A percentile compares a stretch with the other conserved stretches of the same genome.
Evolutionary conservation across 805 yeast genomes (phyloP).

Genomic region (Zygoascus tannicola): DNA sequence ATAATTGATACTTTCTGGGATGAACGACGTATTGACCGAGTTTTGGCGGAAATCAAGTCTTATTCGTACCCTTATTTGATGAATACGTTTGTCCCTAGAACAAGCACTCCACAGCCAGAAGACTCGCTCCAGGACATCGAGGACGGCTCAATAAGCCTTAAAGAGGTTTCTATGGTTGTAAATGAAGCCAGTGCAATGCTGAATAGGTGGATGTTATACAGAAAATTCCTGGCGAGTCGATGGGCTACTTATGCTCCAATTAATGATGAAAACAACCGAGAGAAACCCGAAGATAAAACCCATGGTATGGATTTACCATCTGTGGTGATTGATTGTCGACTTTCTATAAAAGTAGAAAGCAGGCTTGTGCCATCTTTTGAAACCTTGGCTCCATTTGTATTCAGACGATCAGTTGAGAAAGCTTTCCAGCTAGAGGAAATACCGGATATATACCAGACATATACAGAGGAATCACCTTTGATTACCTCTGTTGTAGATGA

Average conservation of each 20-base stretch:
- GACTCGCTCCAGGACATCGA: slow-evolving; percentile 16
- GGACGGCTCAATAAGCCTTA: slow-evolving; percentile 36
- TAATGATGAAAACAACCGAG: not conserved
- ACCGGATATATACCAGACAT: slow-evolving; percentile 39
- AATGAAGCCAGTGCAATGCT: slow-evolving; percentile 68
- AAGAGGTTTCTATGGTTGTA: slow-evolving; percentile 55
- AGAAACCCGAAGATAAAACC: not conserved
- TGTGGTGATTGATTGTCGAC: slow-evolving; percentile 45
- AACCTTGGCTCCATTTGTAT: slow-evolving; percentile 50
- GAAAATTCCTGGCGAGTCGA: slow-evolving; percentile 58
- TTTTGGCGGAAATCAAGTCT: slow-evolving; percentile 43
- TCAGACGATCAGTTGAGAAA: slow-evolving; percentile 71
- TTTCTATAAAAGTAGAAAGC: slow-evolving; percentile 44
- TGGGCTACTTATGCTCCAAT: slow-evolving; percentile 42
- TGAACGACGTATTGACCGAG: slow-evolving; percentile 47
- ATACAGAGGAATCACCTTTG: slow-evolving; percentile 45
- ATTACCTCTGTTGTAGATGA: slow-evolving; percentile 85
- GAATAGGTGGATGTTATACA: slow-evolving; percentile 60
- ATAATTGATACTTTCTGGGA: slow-evolving; percentile 83
- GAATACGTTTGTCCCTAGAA: slow-evolving; percentile 20
- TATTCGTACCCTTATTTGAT: slow-evolving; percentile 46
- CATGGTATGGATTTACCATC: slow-evolving; percentile 34
- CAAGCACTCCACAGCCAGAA: not conserved
- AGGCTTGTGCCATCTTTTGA: slow-evolving; percentile 57
- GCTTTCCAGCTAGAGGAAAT: slow-evolving; percentile 72